Evolutionary conservation across 805 yeast genomes (phyloP), one percentile per base, ranked within the genome.

Genomic region (Starmerella lactis-condensi): DNA sequence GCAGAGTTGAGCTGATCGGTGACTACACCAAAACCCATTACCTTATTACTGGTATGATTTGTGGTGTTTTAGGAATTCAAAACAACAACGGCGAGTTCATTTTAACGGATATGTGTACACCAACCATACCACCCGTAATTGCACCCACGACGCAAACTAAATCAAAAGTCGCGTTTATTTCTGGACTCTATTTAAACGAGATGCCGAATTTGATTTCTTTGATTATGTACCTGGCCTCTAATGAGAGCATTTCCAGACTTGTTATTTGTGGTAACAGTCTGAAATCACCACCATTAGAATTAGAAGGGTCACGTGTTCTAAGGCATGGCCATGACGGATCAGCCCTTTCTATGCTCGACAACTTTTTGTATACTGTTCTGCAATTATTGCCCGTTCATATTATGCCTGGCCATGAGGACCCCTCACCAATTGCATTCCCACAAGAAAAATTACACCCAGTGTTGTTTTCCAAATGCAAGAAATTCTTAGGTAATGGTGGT

Each of bases 381-480:
- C 51, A 60, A 6, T 59, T 75, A 2, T 53, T 81, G 12, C 75
- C 92, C 0, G 70, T 83, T 5, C 66, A 74, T 26, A 44, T 89
- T 2, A 62, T 89, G 71, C 93, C 98, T 0, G 96, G 98, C 4
- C 64, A 58, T 6, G 54, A 62, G 4, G 98, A 89, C 50, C 93
- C 95, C 0, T 71, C 79, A n/a, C 91, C 77, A 38, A 24, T 65
- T 12, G 67, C 83, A 30, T 53, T 81, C 35, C 98, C 98, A 1
- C 95, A 89, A 52, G 93, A 76, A 50, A 76, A 92, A 2, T 48
- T 89, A n/a, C 94, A 85, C 49, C 60, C 60, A 31, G 74, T 91
- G 1, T 61, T 85, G 34, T 72, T 89, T 44, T 57, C 60, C 3
- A 47, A 51, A 10, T 57, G 65, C 14, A 54, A 61, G 22, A 50